Conservation (phyloP, 169 alveolate species). For the Plasmodium cynomolgi region DNA sequence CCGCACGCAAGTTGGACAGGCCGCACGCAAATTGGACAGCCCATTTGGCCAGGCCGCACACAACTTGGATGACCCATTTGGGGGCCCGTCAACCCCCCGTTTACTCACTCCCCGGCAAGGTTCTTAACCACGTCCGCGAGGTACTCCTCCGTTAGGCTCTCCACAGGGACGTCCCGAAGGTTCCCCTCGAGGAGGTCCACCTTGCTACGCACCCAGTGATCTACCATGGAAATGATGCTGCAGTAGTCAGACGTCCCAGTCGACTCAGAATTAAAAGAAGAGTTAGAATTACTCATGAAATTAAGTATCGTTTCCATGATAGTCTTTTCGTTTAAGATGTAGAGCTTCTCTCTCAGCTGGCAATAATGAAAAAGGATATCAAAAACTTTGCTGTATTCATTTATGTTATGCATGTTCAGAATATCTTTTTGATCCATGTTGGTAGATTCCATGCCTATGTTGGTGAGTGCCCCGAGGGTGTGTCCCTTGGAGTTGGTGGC, state of each 20-base stretch:
- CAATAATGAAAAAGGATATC: constrained; percentile 59
- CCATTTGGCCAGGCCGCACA: background rate
- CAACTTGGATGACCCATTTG: background rate
- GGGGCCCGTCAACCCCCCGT: background rate
- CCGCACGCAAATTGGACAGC: background rate
- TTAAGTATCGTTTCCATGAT: constrained; percentile 55
- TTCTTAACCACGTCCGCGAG: background rate
- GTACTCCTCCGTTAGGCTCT: constrained; percentile 33
- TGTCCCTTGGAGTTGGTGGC: background rate
- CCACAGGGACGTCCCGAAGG: constrained; percentile 14
- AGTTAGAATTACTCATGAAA: constrained; percentile 19
- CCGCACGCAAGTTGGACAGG: background rate
- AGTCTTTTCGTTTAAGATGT: constrained; percentile 15
- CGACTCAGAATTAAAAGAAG: constrained; percentile 54
- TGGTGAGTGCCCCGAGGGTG: background rate
- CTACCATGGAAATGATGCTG: constrained; percentile 15
- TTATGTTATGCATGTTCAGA: constrained; percentile 19
- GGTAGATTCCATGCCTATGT: background rate
- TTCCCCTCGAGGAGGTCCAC: constrained; percentile 8
- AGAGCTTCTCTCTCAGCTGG: constrained; percentile 26
- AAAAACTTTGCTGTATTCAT: constrained; percentile 68
- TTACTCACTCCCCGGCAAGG: background rate
- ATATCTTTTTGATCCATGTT: constrained; percentile 22
- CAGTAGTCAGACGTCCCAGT: constrained; percentile 15
- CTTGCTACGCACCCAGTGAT: constrained; percentile 6